phyloP scores from a whole-genome alignment of 2,329 filamentous ascomycete species.

The Arthrobotrys pseudoclavata region DNA sequence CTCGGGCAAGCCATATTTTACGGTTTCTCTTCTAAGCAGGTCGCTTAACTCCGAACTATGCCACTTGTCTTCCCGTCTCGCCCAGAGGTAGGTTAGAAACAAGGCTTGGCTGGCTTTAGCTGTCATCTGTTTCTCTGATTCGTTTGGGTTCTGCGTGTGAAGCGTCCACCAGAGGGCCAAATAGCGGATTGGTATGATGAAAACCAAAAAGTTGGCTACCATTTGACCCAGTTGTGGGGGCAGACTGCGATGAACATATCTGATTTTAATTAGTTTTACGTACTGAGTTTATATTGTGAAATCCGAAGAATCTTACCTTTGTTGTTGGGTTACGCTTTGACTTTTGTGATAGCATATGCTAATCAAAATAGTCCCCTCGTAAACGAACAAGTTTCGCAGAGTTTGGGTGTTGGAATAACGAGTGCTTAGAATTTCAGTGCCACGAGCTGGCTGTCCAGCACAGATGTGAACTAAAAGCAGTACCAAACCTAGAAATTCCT shows the following conservation, averaged over 20 bases:
- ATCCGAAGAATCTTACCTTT: slow-evolving; percentile 9
- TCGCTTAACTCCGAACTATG: slow-evolving; percentile 1
- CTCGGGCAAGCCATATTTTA: slow-evolving; percentile 6
- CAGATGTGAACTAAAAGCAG: slow-evolving; percentile 18
- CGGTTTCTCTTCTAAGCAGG: not conserved
- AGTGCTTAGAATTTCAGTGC: slow-evolving; percentile 11
- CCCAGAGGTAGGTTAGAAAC: not conserved
- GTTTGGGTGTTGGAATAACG: not conserved
- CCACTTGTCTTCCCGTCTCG: not conserved
- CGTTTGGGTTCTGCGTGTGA: not conserved
- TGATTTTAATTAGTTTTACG: not conserved
- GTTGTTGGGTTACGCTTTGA: slow-evolving; percentile 16
- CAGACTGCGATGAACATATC: slow-evolving; percentile 13
- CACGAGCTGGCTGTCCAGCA: not conserved
- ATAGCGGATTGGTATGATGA: slow-evolving; percentile 12
- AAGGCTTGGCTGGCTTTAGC: not conserved
- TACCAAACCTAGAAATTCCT: slow-evolving; percentile 18
- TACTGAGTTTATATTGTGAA: not conserved
- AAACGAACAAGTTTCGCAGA: slow-evolving; percentile 12
- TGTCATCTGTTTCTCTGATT: not conserved
- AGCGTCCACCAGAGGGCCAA: not conserved
- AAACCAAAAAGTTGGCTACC: slow-evolving; percentile 24
- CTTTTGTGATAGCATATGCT: slow-evolving; percentile 30
- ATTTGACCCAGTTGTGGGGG: slow-evolving; percentile 6
- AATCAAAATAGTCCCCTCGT: slow-evolving; percentile 3